Evolutionary conservation across 495 filamentous ascomycete species (phyloP).

Genomic region (Symbiotaphrina buchneri): DNA sequence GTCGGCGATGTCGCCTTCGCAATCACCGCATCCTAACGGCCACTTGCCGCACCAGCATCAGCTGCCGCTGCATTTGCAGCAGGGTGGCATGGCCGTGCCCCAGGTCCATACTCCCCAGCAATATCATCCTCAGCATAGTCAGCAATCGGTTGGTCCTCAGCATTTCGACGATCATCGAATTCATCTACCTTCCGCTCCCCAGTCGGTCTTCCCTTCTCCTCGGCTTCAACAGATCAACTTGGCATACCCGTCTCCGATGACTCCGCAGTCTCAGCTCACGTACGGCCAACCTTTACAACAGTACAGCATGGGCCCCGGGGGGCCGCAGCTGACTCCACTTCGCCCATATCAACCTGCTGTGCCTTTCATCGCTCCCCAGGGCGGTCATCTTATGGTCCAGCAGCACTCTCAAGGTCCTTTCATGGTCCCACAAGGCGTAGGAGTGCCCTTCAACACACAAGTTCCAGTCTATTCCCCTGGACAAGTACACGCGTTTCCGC

Average conservation of each 20-base stretch:
- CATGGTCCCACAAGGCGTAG: conserved; percentile 31
- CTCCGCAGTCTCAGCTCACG: conserved; percentile 38
- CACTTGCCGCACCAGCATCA: conserved; percentile 57
- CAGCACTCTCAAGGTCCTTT: conserved; percentile 37
- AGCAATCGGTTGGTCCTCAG: conserved; percentile 37
- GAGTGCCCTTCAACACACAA: conserved; percentile 35
- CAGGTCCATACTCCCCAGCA: conserved; percentile 32
- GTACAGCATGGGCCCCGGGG: conserved; percentile 43
- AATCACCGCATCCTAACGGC: conserved; percentile 31
- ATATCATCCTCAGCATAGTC: conserved; percentile 37
- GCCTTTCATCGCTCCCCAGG: conserved; percentile 43
- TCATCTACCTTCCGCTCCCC: conserved; percentile 58
- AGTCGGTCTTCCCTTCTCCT: conserved; percentile 59
- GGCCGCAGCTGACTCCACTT: conserved; percentile 22
- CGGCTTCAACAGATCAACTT: conserved; percentile 44
- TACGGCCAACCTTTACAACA: conserved; percentile 54
- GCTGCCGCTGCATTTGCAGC: conserved; percentile 28
- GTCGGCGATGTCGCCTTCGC: conserved; percentile 41
- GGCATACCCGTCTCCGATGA: conserved; percentile 50
- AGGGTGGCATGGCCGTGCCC: conserved; percentile 8
- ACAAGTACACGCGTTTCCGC: conserved; percentile 39
- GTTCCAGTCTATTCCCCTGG: conserved; percentile 57
- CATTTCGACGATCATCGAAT: conserved; percentile 67
- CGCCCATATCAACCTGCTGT: conserved; percentile 25
- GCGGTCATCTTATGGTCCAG: conserved; percentile 56